These are phyloP conservation scores for Exutisphaerella laricina DNA, from an alignment of 2,329 filamentous ascomycete species.

Conservation along the genomic window DNA sequence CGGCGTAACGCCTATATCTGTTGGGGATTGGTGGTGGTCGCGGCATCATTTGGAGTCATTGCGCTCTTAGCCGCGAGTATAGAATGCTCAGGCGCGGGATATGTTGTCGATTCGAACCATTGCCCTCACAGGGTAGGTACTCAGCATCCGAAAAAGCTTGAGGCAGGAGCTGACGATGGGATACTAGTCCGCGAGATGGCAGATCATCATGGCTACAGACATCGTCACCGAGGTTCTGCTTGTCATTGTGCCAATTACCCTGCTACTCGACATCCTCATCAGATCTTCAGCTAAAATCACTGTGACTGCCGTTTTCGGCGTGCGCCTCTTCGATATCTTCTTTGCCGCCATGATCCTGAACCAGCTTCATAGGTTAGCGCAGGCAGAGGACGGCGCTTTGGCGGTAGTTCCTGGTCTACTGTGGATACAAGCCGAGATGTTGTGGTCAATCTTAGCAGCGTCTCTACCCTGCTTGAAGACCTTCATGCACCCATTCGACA, in stretches of 20 bases:
- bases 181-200: conserved; percentile 14
- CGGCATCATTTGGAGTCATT: conserved; percentile 11
- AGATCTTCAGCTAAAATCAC: conserved; percentile 17
- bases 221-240: conserved; percentile 16
- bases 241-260: conserved; percentile 14
- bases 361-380: conserved; percentile 8
- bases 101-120: background rate
- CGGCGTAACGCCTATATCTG: conserved; percentile 12
- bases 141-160: too few species aligned
- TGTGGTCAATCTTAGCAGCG: conserved; percentile 19
- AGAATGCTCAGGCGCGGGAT: conserved; percentile 9
- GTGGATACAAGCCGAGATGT: conserved; percentile 16
- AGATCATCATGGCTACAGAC: conserved; percentile 15
- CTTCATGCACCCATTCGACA: conserved; percentile 19
- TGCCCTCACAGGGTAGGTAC: conserved; percentile 13
- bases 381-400: conserved; percentile 6
- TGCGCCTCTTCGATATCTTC: conserved; percentile 15
- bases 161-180: background rate
- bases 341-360: conserved; percentile 17
- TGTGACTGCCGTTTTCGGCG: conserved; percentile 17
- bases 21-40: conserved; percentile 10
- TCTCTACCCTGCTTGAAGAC: conserved; percentile 19
- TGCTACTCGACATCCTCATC: conserved; percentile 18
- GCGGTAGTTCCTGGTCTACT: conserved; percentile 11
- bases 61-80: conserved; percentile 9